Percentiles rank a stretch among this genome's conserved stretches.
Evolutionary conservation across 352 stramenopile genomes (phyloP).

Genomic region (Globisporangium solare): DNA sequence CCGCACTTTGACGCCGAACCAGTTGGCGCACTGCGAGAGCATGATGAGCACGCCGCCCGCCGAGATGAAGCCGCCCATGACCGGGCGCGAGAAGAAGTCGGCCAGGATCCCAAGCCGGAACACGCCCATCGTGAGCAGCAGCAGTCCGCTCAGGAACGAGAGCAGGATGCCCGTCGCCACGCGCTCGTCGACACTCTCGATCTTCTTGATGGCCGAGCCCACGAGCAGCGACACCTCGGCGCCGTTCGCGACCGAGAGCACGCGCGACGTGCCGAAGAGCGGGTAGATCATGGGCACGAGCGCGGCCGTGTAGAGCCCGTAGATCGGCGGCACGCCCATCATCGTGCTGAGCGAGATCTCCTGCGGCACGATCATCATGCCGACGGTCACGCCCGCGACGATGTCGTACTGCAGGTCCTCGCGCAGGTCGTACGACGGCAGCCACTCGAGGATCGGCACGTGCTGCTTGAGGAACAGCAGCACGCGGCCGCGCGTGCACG

Average conservation of each 20-base stretch:
- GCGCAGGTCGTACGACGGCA: conserved; percentile 47
- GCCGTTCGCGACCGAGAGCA: conserved; percentile 81
- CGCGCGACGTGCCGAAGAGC: conserved; percentile 75
- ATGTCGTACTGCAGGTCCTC: conserved; percentile 53
- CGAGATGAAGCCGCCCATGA: conserved; percentile 90
- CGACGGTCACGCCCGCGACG: conserved; percentile 53
- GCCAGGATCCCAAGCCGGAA: conserved; percentile 79
- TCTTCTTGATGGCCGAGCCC: conserved; percentile 61
- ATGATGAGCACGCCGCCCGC: conserved; percentile 89
- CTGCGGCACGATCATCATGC: conserved; percentile 89
- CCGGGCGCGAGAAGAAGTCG: conserved; percentile 86
- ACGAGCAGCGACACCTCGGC: conserved; percentile 56
- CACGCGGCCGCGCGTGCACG: conserved; percentile 22
- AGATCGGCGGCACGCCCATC: conserved; percentile 82
- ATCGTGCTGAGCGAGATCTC: conserved; percentile 88
- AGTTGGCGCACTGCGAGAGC: conserved; percentile 84
- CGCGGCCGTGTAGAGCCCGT: conserved; percentile 85
- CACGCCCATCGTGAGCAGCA: conserved; percentile 79
- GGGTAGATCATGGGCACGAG: conserved; percentile 86
- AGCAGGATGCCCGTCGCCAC: conserved; percentile 48
- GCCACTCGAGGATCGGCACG: conserved; percentile 55
- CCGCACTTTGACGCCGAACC: conserved; percentile 69
- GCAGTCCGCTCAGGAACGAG: conserved; percentile 68
- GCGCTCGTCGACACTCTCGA: conserved; percentile 42
- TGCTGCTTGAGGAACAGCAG: conserved; percentile 39